These are phyloP conservation scores for Gyrodon lividus DNA, from an alignment of 768 basidiomycete genomes.

Conservation along the genomic window DNA sequence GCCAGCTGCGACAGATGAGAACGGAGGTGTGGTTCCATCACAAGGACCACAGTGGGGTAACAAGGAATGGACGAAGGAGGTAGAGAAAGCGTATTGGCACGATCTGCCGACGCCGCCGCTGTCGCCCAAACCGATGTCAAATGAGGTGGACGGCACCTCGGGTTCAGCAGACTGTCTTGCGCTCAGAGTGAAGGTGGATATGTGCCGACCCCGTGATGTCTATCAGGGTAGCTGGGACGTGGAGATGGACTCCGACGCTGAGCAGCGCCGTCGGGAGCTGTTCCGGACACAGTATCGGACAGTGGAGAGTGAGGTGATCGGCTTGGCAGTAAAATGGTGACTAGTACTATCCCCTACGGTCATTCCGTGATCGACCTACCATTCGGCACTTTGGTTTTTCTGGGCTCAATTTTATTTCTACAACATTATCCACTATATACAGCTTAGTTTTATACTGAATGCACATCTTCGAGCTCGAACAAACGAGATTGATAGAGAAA, in stretches of 20 bases:
- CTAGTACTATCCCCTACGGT: too few species aligned
- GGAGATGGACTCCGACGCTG: slow-evolving; percentile 43
- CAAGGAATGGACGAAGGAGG: slow-evolving; percentile 76
- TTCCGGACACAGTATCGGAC: slow-evolving; percentile 83
- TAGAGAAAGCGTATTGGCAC: slow-evolving; percentile 84
- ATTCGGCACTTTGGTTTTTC: too few species aligned
- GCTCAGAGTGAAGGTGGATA: slow-evolving; percentile 39
- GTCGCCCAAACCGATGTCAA: slow-evolving; percentile 31
- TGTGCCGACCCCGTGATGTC: slow-evolving; percentile 35
- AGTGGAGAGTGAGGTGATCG: slow-evolving; percentile 82
- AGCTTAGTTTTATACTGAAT: too few species aligned
- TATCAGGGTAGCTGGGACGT: slow-evolving; percentile 35
- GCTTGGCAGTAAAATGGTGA: slow-evolving; percentile 74
- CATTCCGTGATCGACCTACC: too few species aligned
- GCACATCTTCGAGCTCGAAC: too few species aligned
- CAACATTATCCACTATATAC: too few species aligned
- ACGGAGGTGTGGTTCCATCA: slow-evolving; percentile 25
- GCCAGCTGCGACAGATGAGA: slow-evolving; percentile 23
- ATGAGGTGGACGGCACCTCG: not conserved
- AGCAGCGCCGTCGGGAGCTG: slow-evolving; percentile 41
- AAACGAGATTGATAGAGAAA: too few species aligned
- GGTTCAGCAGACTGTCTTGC: slow-evolving; percentile 39
- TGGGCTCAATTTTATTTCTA: too few species aligned
- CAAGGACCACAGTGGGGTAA: slow-evolving; percentile 74
- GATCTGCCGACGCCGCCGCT: slow-evolving; percentile 46